Evolutionary conservation across 192 early-diverging fungal species (phyloP), one percentile per base, ranked within the genome.

Genomic region (Entomortierella beljakovae): DNA sequence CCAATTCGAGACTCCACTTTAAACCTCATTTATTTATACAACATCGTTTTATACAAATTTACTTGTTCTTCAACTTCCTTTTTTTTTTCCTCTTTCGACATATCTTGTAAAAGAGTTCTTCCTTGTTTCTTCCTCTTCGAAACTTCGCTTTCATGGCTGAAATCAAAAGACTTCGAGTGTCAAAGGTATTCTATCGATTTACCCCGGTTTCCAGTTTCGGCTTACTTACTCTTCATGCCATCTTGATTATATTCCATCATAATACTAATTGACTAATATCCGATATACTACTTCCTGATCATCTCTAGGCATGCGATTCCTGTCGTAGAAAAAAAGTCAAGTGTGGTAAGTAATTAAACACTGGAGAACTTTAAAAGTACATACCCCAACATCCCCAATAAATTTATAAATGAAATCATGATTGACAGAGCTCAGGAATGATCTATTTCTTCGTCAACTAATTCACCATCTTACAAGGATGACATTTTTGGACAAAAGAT

Each of bases 281-380:
- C n/a, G n/a, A n/a, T n/a, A n/a, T n/a, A n/a, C n/a, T n/a, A n/a
- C n/a, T n/a, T n/a, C n/a, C n/a, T n/a, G n/a, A n/a, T n/a, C n/a
- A n/a, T n/a, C n/a, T 23, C 13, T 46, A 76, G 72, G 72, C 72
- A 7, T 76, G 72, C 52, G 72, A 76, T 42, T 76, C 72, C n/a
- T 76, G 72, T 53, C 64, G 72, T 49, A 31, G 72, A n/a, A 76
- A 76, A 52, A 76, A 76, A 68, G 72, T 76, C 72, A 76, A 76
- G 72, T 76, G 72, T 60, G 72, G 72, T 76, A 68, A 52, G 65
- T 29, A n/a, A n/a, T n/a, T n/a, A 4, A 18, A 23, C 26, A 9
- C 11, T 29, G 18, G 58, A 31, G 43, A 60, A 15, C 0, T 32
- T 18, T 37, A 40, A 40, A 9, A 22, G 15, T 8, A 58, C 16